Base-by-base conservation (phyloP, 192 early-diverging fungal species). In the Irineochytrium annulatum region DNA sequence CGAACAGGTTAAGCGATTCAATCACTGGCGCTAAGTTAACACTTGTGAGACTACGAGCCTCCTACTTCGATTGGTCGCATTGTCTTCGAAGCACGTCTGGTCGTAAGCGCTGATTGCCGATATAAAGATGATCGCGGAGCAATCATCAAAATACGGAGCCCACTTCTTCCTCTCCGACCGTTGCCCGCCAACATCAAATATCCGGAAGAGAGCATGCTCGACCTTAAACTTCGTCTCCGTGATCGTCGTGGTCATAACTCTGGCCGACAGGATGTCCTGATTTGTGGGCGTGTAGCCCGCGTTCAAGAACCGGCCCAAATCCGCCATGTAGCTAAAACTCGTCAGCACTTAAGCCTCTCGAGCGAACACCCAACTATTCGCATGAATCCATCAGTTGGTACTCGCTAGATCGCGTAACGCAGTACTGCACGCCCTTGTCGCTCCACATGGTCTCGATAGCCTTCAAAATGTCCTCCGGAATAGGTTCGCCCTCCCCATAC, bases 121-220 rank as follows among this genome's bases (percentile, higher is more conserved):
- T 62, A 86, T 71, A 34, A 84, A 86, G 37, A 86, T 87, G 34
- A 85, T 83, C 14, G 83, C 83, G 41, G 72, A 64, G 17, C 79
- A 75, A 49, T 85, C 80, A 59, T 85, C 83, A 66, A 85, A 85
- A 57, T 85, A 85, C 3, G 83, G 80, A 16, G 78, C 82, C 83
- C 83, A 86, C 56, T 86, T 75, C 56, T 79, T 79, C 16, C 84
- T 33, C 39, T 85, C 60, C 19, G 78, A 75, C 54, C 82, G 75
- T 60, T 86, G 84, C 13, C 84, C 84, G 17, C 85, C 85, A 0
- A 86, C 84, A 67, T 86, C 84, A 63, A 70, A 86, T 60, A 86
- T 80, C 53, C 78, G 76, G 59, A 67, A 68, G 30, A 64, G 72
- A 11, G 68, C 64, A 19, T 62, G 58, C 34, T 84, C 75, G 31